Conservation (phyloP, 1,284 basidiomycete genomes). For the Apiotrichum porosum region DNA sequence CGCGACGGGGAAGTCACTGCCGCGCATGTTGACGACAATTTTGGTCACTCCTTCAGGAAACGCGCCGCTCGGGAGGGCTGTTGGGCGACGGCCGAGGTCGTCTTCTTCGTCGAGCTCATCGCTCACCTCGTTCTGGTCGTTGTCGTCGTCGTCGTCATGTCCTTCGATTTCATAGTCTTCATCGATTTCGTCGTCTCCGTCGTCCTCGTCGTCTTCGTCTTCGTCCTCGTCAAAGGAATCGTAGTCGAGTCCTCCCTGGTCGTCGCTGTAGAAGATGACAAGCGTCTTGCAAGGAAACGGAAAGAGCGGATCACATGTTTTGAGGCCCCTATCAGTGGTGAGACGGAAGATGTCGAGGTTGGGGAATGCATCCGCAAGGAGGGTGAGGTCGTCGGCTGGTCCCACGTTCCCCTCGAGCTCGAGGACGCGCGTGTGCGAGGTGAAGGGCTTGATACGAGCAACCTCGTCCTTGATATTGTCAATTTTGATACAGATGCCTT, state of each 20-base stretch:
- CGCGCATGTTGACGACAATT: slow-evolving; percentile 1
- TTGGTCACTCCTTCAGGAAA: not conserved
- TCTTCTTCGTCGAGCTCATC: not conserved
- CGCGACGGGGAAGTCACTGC: not conserved
- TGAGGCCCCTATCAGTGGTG: not conserved
- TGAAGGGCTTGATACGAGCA: no score
- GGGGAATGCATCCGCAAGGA: not conserved
- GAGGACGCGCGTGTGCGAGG: not conserved
- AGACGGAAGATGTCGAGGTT: not conserved
- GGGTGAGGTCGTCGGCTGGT: not conserved
- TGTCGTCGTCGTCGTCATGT: no score
- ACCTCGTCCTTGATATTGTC: no score
- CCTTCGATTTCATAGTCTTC: no score
- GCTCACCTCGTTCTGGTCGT: not conserved
- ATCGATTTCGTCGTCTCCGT: not conserved
- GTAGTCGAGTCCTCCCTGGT: no score
- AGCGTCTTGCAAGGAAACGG: not conserved
- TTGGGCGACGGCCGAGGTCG: not conserved
- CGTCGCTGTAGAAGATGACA: not conserved
- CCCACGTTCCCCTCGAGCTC: not conserved
- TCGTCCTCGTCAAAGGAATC: not conserved
- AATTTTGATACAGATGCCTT: not conserved
- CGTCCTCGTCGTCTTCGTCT: not conserved
- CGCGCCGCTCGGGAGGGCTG: not conserved
- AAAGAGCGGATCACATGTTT: not conserved